phyloP scores from a whole-genome alignment of 2,329 filamentous ascomycete species.

The Cordyceps farinosa region DNA sequence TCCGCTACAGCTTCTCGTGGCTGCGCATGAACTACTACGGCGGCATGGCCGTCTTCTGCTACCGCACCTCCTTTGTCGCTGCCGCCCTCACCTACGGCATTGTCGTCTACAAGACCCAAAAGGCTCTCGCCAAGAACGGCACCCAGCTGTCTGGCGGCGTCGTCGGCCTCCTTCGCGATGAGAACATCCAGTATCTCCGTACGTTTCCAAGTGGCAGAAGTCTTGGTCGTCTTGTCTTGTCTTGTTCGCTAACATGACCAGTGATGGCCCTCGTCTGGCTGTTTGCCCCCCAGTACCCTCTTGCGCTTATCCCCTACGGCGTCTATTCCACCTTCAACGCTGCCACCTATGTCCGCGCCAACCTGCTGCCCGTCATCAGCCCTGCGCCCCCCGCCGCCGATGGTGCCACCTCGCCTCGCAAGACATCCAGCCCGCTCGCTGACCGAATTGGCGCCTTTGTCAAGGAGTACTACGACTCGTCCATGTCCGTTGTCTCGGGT shows the following conservation, averaged over 20 bases:
- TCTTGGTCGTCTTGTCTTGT: background rate
- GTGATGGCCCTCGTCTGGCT: conserved; percentile 96
- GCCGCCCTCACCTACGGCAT: conserved; percentile 94
- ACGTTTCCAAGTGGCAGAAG: conserved; percentile 36
- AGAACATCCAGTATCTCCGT: conserved; percentile 98
- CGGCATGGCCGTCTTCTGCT: conserved; percentile 73
- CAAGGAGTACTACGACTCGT: conserved; percentile 95
- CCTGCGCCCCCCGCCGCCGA: conserved; percentile 59
- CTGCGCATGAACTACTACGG: conserved; percentile 84
- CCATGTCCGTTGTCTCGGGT: conserved; percentile 86
- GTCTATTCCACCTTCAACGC: conserved; percentile 99
- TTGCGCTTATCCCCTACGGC: conserved; percentile 88
- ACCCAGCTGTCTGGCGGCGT: conserved; percentile 57
- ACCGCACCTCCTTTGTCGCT: conserved; percentile 85
- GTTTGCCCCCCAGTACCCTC: conserved; percentile 79
- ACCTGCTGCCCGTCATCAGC: conserved; percentile 82
- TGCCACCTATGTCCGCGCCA: conserved; percentile 90
- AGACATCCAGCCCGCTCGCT: conserved; percentile 57
- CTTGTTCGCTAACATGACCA: conserved; percentile 35
- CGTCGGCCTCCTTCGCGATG: conserved; percentile 71
- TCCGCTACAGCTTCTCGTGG: conserved; percentile 82
- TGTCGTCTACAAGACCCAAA: conserved; percentile 96
- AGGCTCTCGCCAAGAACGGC: conserved; percentile 74
- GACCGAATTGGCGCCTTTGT: conserved; percentile 89
- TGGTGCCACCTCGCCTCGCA: conserved; percentile 51